A percentile compares a stretch with the other conserved stretches of the same genome.
phyloP scores from a whole-genome alignment of 768 basidiomycete genomes.

The Naganishia vishniacii region DNA sequence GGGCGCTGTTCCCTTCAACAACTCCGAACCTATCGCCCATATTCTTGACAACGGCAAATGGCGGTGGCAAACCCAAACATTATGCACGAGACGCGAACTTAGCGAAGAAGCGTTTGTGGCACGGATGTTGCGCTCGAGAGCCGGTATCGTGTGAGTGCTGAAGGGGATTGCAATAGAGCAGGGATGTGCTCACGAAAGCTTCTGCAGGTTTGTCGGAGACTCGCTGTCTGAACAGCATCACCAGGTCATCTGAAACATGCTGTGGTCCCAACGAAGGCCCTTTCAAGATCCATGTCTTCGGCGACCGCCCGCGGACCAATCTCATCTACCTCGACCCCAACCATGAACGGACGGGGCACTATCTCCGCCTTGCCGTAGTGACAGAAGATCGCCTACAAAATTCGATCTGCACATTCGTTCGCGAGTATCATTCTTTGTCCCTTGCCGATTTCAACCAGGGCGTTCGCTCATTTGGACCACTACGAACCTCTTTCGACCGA shows the following conservation, averaged over 20 bases:
- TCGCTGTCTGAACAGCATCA: constrained; percentile 24
- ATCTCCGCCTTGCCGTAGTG: constrained; percentile 16
- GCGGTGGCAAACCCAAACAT: neutral
- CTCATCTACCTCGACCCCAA: constrained; percentile 5
- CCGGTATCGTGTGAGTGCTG: constrained; percentile 20
- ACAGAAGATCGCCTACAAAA: neutral
- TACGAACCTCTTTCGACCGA: constrained; percentile 9
- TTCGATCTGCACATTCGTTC: constrained; percentile 16
- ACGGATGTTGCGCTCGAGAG: constrained; percentile 23
- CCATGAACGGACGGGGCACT: neutral
- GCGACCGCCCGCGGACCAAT: constrained; percentile 10
- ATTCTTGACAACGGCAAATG: constrained; percentile 10
- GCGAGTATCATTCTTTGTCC: constrained; percentile 15
- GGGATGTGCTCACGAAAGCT: neutral
- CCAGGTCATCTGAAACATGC: constrained; percentile 5
- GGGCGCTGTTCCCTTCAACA: constrained; percentile 1
- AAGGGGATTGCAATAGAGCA: neutral
- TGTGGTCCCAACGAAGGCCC: neutral
- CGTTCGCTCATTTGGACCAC: neutral
- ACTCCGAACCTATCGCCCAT: constrained; percentile 11
- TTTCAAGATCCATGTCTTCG: neutral
- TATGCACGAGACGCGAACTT: constrained; percentile 5
- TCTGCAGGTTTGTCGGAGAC: constrained; percentile 21
- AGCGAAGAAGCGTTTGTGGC: constrained; percentile 16
- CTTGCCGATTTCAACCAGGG: constrained; percentile 17